Conservation (phyloP, 345 rosid genomes). For the Linum lewisii region DNA sequence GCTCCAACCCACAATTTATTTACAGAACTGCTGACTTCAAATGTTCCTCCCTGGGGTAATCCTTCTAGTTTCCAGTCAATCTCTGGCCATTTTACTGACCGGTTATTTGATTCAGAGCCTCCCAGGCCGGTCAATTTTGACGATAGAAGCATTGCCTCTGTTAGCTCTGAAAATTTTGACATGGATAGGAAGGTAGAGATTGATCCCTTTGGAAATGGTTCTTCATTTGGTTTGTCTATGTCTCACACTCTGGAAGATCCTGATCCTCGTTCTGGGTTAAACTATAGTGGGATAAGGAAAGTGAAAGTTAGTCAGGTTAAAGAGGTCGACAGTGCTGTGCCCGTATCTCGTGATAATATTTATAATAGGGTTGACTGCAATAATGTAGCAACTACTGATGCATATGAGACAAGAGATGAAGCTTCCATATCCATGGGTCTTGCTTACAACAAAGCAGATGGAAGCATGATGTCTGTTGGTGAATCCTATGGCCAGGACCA, state of each 20-base stretch:
- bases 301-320: conserved; percentile 47
- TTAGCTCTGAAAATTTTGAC: conserved; percentile 20
- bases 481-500: conserved; percentile 32
- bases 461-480: conserved; percentile 21
- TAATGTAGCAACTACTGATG: conserved; percentile 9
- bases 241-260: conserved; percentile 31
- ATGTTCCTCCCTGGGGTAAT: conserved; percentile 33
- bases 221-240: conserved; percentile 38
- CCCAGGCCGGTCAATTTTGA: conserved; percentile 22
- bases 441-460: conserved; percentile 15
- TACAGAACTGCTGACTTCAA: conserved; percentile 28
- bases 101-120: conserved; percentile 28
- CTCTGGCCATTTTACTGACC: conserved; percentile 30
- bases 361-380: conserved; percentile 20
- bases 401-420: conserved; percentile 12
- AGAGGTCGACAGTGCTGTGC: conserved; percentile 30
- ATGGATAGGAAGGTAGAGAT: conserved; percentile 26
- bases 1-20: conserved; percentile 28
- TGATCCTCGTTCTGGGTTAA: conserved; percentile 26
- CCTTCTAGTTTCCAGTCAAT: conserved; percentile 30
- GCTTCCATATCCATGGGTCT: conserved; percentile 19
- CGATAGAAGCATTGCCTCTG: conserved; percentile 25
- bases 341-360: conserved; percentile 21
- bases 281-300: conserved; percentile 39
- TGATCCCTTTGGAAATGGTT: conserved; percentile 22